Evolutionary conservation across 148 eudicot species (phyloP).

Genomic region (Diospyros kaki): DNA sequence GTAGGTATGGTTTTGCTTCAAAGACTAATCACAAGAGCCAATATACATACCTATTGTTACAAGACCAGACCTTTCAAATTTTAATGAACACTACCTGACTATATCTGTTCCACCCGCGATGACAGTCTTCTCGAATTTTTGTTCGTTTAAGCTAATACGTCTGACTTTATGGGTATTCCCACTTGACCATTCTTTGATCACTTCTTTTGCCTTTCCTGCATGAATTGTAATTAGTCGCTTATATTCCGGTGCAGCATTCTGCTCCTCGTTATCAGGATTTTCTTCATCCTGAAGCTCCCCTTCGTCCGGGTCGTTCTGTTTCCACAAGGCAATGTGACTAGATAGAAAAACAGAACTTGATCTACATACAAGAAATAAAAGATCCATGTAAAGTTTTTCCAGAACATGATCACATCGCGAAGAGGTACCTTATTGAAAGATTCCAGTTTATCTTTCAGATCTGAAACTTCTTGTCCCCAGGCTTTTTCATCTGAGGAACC

Average conservation of each 20-base stretch:
- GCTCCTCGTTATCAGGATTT: slow-evolving; percentile 10
- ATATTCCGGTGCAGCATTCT: slow-evolving; percentile 31
- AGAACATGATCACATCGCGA: not conserved
- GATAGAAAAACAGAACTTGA: not conserved
- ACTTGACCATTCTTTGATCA: slow-evolving; percentile 27
- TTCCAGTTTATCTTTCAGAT: not conserved
- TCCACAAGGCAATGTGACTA: not conserved
- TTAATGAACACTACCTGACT: slow-evolving; percentile 25
- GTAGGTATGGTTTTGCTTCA: too few species aligned
- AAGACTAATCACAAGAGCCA: not conserved
- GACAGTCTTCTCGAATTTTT: too few species aligned
- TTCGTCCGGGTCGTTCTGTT: slow-evolving; percentile 10
- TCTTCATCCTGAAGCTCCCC: slow-evolving; percentile 24
- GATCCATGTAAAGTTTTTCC: not conserved
- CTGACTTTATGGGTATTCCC: slow-evolving; percentile 12
- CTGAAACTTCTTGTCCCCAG: slow-evolving; percentile 32
- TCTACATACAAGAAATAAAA: too few species aligned
- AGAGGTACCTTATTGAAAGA: slow-evolving; percentile 5
- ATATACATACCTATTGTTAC: not conserved
- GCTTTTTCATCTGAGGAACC: slow-evolving; percentile 26
- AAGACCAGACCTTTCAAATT: not conserved
- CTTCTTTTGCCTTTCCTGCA: slow-evolving; percentile 35
- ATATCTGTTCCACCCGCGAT: slow-evolving; percentile 34
- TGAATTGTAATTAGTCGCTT: slow-evolving; percentile 43
- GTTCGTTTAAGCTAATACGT: too few species aligned